Conservation (phyloP, 805 yeast genomes). For the Candida jianshihensis region DNA sequence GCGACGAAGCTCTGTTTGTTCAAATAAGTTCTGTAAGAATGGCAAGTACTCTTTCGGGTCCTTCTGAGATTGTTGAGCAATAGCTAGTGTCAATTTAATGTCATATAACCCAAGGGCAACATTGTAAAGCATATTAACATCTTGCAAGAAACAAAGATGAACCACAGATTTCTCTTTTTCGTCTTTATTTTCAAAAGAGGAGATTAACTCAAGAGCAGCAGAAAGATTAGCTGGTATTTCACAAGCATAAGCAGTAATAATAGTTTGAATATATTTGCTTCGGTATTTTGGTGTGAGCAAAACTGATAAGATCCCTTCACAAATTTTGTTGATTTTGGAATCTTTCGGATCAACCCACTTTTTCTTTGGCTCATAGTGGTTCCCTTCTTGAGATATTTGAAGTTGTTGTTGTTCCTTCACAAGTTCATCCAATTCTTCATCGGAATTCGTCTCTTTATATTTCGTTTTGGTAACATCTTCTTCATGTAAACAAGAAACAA, state of each 20-base stretch:
- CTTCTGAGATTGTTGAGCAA: slow-evolving; percentile 95
- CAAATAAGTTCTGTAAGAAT: slow-evolving; percentile 73
- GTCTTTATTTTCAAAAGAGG: slow-evolving; percentile 38
- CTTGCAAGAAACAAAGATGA: slow-evolving; percentile 86
- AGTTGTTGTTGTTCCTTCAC: slow-evolving; percentile 25
- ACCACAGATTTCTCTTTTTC: slow-evolving; percentile 58
- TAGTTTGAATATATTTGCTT: slow-evolving; percentile 60
- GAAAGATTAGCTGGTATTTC: slow-evolving; percentile 80
- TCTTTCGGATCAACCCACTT: slow-evolving; percentile 30
- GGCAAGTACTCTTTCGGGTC: slow-evolving; percentile 97
- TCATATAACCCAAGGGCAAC: slow-evolving; percentile 79
- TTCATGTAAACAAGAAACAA: slow-evolving; percentile 77
- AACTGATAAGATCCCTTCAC: slow-evolving; percentile 60
- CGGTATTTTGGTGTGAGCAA: slow-evolving; percentile 44
- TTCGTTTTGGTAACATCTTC: slow-evolving; percentile 81
- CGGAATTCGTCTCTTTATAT: slow-evolving; percentile 62
- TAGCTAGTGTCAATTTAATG: slow-evolving; percentile 66
- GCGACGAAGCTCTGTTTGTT: slow-evolving; percentile 57
- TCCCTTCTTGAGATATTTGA: slow-evolving; percentile 30
- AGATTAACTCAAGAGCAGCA: slow-evolving; percentile 64
- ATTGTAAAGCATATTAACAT: slow-evolving; percentile 74
- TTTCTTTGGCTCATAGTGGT: slow-evolving; percentile 25
- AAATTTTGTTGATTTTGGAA: slow-evolving; percentile 69
- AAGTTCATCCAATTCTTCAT: slow-evolving; percentile 24
- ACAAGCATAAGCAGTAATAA: slow-evolving; percentile 88